These are phyloP conservation scores for Metschnikowia similis DNA, from an alignment of 805 yeast species.

Conservation along the genomic window DNA sequence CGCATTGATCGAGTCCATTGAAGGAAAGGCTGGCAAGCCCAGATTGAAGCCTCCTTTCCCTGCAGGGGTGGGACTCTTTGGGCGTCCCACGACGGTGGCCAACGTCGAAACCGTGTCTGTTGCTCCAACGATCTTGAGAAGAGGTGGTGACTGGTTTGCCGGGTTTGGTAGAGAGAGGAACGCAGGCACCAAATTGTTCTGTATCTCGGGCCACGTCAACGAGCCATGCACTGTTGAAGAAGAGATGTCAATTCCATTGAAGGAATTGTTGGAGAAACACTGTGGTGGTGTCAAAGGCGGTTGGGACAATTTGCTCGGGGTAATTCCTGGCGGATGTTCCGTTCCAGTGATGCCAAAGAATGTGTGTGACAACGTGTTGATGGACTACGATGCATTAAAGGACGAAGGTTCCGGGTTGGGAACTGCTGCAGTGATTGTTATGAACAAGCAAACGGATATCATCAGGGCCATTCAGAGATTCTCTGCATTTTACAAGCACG, in stretches of 20 bases:
- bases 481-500: conserved; percentile 82
- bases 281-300: conserved; percentile 92
- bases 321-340: conserved; percentile 88
- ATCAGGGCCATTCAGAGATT: conserved; percentile 84
- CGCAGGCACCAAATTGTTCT: conserved; percentile 76
- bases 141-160: conserved; percentile 87
- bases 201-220: conserved; percentile 87
- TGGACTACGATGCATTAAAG: conserved; percentile 85
- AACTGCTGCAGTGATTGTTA: conserved; percentile 89
- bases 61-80: conserved; percentile 88
- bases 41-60: conserved; percentile 94
- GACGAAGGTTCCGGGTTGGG: conserved; percentile 87
- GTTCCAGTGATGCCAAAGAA: conserved; percentile 75
- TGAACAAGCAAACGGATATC: conserved; percentile 83
- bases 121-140: conserved; percentile 82
- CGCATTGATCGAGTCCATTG: conserved; percentile 80
- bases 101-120: conserved; percentile 90
- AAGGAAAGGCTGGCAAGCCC: conserved; percentile 93
- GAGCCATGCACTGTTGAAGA: conserved; percentile 92
- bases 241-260: conserved; percentile 86
- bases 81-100: conserved; percentile 88
- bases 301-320: conserved; percentile 86
- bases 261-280: conserved; percentile 78
- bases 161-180: conserved; percentile 82
- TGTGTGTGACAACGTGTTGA: conserved; percentile 62